Evolutionary conservation across 73 alveolate species (phyloP).

Genomic region (Effrenium voratum): DNA sequence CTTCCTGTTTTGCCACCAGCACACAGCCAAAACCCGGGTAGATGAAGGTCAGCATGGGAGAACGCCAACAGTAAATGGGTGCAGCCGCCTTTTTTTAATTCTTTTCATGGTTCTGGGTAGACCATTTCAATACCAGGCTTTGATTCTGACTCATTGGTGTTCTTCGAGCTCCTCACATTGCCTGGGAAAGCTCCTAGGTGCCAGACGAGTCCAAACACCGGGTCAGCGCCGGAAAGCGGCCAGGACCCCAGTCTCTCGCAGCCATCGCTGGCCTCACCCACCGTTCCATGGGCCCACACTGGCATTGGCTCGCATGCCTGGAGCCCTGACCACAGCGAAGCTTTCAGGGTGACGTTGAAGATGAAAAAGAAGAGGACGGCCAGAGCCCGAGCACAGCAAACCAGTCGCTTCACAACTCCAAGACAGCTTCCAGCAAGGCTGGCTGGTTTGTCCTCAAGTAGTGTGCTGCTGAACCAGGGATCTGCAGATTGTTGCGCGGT

Average conservation of each 20-base stretch:
- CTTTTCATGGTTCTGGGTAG: too few relatives aligned
- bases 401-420: too few relatives aligned
- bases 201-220: slow-evolving; percentile 86
- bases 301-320: not conserved
- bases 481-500: not conserved
- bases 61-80: too few relatives aligned
- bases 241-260: not conserved
- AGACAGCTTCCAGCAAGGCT: not conserved
- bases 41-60: too few relatives aligned
- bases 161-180: too few relatives aligned
- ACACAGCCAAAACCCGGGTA: too few relatives aligned
- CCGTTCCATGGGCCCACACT: not conserved
- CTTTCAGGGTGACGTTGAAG: slow-evolving; percentile 50
- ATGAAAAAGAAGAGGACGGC: slow-evolving; percentile 73
- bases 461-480: not conserved
- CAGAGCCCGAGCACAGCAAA: too few relatives aligned
- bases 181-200: not conserved
- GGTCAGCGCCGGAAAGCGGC: slow-evolving; percentile 70
- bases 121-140: too few relatives aligned
- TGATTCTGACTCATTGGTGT: too few relatives aligned
- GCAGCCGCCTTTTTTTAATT: too few relatives aligned
- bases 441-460: too few relatives aligned
- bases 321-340: not conserved
- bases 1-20: too few relatives aligned
- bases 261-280: not conserved